Base-by-base conservation (phyloP, 2,329 filamentous ascomycete genomes). In the Colletotrichum liriopes region DNA sequence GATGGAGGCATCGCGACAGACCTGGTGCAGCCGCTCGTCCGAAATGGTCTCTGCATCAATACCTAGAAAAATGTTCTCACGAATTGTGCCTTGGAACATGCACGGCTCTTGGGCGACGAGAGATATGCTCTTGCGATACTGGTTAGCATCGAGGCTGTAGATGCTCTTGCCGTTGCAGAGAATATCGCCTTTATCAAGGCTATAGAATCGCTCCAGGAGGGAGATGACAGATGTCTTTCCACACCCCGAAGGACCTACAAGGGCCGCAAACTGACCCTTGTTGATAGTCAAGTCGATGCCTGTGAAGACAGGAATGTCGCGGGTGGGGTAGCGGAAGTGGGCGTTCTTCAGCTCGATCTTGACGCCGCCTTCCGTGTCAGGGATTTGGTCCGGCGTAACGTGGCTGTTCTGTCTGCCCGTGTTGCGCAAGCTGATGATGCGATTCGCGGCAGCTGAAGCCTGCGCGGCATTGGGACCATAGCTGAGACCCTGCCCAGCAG, bases 101-200 rank as follows among this genome's bases (percentile, higher is more conserved):
- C 90, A 91, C 8, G 93, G 88, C 78, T 95, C 93, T 79, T 95
- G 93, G 2, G 92, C 90, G 0, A 95, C 93, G 0, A 95, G 87
- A 1, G 92, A 91, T 16, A 95, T 84, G 45, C 89, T 82, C 67
- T 86, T 85, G 49, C 93, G 89, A 78, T 94, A 94, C n/a, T 86
- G 82, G 70, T 86, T 85, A 0, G 92, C 85, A 66, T 91, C 88
- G 64, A 94, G 79, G 1, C 85, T 78, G 1, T 84, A 79, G 54
- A 94, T 89, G 75, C 92, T 87, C 62, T 84, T 83, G 8, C 86
- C 89, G 77, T 93, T 91, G 78, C 90, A 88, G 0, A 91, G 83
- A 66, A 96, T 91, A 6, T 84, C 82, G 9, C 94, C 94, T 12
- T 86, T 83, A n/a, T 88, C 84, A 0, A 91, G 82, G 51, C 93